These are phyloP conservation scores for Dalbergia cochinchinensis DNA, from an alignment of 306 rosid species.

Conservation along the genomic window DNA sequence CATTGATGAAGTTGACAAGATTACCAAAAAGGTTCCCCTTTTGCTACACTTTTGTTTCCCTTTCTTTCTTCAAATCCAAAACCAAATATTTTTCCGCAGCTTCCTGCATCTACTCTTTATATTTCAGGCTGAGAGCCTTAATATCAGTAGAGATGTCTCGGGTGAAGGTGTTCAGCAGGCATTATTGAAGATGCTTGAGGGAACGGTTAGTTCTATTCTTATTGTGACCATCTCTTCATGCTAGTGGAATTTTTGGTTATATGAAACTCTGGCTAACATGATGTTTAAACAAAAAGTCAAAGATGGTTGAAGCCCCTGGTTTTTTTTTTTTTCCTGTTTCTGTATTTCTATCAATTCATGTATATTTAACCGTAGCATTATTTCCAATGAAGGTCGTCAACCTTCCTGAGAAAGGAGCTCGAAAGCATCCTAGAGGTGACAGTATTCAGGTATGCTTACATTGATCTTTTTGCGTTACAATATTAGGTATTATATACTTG, in stretches of 20 bases:
- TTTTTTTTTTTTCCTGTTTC: neutral
- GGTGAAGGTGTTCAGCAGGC: constrained; percentile 99
- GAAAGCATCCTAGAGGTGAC: constrained; percentile 97
- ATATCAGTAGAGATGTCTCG: constrained; percentile 96
- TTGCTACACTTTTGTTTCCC: neutral
- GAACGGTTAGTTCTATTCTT: constrained; percentile 77
- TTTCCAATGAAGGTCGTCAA: constrained; percentile 80
- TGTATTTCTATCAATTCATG: constrained; percentile 26
- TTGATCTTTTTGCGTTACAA: constrained; percentile 9
- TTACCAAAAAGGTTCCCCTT: constrained; percentile 84
- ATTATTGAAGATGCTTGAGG: constrained; percentile 97
- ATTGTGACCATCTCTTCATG: constrained; percentile 1
- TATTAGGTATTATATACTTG: constrained; percentile 22
- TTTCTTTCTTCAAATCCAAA: constrained; percentile 22
- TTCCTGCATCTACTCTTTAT: constrained; percentile 38
- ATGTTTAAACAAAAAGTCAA: neutral
- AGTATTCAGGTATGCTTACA: constrained; percentile 76
- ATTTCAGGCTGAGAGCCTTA: constrained; percentile 95
- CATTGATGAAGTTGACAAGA: constrained; percentile 99
- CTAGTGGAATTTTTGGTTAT: constrained; percentile 24
- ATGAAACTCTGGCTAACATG: constrained; percentile 9
- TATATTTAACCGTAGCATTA: constrained; percentile 42
- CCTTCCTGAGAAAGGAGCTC: constrained; percentile 98
- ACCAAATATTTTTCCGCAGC: constrained; percentile 2
- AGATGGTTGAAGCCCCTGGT: neutral